These are phyloP conservation scores for Elongisporangium undulatum DNA, from an alignment of 352 stramenopile species.

Conservation along the genomic window DNA sequence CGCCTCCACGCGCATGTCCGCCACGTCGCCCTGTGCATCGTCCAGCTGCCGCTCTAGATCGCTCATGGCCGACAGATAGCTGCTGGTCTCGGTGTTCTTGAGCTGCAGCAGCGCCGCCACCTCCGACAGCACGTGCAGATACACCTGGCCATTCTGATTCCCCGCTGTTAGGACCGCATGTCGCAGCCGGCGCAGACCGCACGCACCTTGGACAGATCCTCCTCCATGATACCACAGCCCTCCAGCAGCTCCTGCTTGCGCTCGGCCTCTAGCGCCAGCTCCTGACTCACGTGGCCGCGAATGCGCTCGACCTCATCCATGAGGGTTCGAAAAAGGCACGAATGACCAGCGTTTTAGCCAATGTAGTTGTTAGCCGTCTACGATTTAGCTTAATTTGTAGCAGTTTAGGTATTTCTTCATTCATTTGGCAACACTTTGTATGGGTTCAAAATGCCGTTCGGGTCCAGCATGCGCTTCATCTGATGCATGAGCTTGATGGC, in stretches of 20 bases:
- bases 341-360: background rate
- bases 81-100: slow-evolving; percentile 30
- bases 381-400: background rate
- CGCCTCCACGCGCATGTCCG: slow-evolving; percentile 4
- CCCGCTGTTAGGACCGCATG: background rate
- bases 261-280: slow-evolving; percentile 31
- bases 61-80: slow-evolving; percentile 23
- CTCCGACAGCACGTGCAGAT: slow-evolving; percentile 45
- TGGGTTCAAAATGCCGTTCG: slow-evolving; percentile 90
- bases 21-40: slow-evolving; percentile 4
- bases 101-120: slow-evolving; percentile 29
- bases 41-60: slow-evolving; percentile 22
- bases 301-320: slow-evolving; percentile 6
- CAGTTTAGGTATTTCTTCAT: background rate
- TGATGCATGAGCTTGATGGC: slow-evolving; percentile 78
- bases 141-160: slow-evolving; percentile 38
- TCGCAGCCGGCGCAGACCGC: background rate
- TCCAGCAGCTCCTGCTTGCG: slow-evolving; percentile 25
- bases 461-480: slow-evolving; percentile 90
- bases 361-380: no score
- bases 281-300: slow-evolving; percentile 10
- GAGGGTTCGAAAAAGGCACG: background rate
- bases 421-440: slow-evolving; percentile 67
- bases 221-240: slow-evolving; percentile 24
- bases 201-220: slow-evolving; percentile 39